These are phyloP conservation scores for Cryptosporidium xiaoi DNA, from an alignment of 169 alveolate genomes.

Conservation along the genomic window DNA sequence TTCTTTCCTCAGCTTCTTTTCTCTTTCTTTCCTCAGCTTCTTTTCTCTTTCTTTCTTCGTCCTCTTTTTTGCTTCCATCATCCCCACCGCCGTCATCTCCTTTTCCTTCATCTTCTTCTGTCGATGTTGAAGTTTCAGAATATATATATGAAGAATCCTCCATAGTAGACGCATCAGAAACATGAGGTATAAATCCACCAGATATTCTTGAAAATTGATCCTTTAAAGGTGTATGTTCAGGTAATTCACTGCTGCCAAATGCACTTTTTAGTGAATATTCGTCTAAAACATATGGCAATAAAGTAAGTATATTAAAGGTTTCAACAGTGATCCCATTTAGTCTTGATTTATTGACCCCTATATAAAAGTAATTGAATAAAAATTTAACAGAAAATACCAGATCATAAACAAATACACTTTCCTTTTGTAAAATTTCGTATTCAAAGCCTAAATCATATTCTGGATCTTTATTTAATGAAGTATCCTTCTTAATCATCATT, in stretches of 20 bases:
- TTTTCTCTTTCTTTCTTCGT: no score
- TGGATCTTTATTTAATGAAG: not conserved
- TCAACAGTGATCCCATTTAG: not conserved
- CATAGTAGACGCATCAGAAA: slow-evolving; percentile 22
- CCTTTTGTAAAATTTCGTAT: not conserved
- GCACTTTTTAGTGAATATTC: not conserved
- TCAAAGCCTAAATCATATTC: not conserved
- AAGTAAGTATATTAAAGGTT: not conserved
- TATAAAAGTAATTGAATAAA: not conserved
- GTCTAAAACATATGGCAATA: not conserved
- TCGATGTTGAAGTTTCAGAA: not conserved
- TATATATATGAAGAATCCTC: slow-evolving; percentile 30
- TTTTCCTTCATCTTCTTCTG: not conserved
- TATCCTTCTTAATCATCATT: no score
- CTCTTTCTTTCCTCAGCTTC: not conserved
- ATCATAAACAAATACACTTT: not conserved
- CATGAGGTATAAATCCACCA: slow-evolving; percentile 56
- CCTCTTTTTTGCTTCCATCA: no score
- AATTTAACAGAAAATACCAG: not conserved
- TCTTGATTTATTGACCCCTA: not conserved
- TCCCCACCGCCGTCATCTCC: not conserved
- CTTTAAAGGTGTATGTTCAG: not conserved
- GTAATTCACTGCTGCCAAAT: no score
- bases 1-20: not conserved
- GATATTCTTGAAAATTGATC: slow-evolving; percentile 4